Percentiles rank a stretch among this genome's conserved stretches.
These are phyloP conservation scores for Globisporangium alternatum DNA, from an alignment of 352 stramenopile species.

Conservation along the genomic window DNA sequence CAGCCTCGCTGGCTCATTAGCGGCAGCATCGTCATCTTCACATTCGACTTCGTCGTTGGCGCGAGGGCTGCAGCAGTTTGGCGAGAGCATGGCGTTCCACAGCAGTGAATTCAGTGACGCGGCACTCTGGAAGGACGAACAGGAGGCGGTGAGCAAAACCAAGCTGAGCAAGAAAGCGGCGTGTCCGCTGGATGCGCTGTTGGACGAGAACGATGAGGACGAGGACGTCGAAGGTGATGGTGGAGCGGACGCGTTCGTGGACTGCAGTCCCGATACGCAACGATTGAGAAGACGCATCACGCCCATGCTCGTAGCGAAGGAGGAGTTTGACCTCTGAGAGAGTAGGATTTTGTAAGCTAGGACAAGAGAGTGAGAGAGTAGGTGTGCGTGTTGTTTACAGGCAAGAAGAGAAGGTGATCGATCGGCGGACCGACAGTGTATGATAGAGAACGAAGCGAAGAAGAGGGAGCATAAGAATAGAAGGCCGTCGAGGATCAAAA, in stretches of 20 bases:
- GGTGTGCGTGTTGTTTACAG: background rate
- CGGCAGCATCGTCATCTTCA: background rate
- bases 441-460: background rate
- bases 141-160: background rate
- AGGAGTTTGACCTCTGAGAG: slow-evolving; percentile 62
- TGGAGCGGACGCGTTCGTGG: slow-evolving; percentile 13
- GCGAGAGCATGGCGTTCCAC: slow-evolving; percentile 40
- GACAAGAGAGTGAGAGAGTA: slow-evolving; percentile 5
- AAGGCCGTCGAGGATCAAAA: background rate
- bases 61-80: slow-evolving; percentile 37
- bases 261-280: slow-evolving; percentile 27
- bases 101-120: slow-evolving; percentile 3
- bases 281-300: slow-evolving; percentile 49
- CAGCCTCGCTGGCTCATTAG: background rate
- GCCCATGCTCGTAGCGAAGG: slow-evolving; percentile 41
- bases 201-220: slow-evolving; percentile 29
- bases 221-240: slow-evolving; percentile 1
- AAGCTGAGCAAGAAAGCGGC: background rate
- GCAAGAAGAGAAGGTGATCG: background rate
- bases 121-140: background rate
- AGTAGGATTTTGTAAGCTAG: background rate
- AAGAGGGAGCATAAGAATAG: background rate
- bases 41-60: slow-evolving; percentile 21
- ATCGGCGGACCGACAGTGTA: background rate
- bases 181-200: slow-evolving; percentile 14